Evolutionary conservation across 768 basidiomycete species (phyloP).

Genomic region (Auricularia heimuer): DNA sequence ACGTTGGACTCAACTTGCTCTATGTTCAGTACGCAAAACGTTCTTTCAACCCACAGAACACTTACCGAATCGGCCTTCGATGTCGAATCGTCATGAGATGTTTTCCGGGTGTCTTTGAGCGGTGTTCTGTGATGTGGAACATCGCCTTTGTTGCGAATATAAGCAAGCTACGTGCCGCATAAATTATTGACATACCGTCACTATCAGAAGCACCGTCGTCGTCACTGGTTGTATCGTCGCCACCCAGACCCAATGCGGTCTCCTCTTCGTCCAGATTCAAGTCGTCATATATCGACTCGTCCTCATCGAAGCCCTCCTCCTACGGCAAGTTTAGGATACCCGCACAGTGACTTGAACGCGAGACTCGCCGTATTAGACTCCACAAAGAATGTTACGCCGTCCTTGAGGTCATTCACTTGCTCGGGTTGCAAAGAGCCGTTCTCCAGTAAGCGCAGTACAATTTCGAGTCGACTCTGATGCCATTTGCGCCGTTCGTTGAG

Average conservation of each 20-base stretch:
- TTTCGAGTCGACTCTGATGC: constrained; percentile 88
- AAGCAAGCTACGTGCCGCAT: too few relatives aligned
- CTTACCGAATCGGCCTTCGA: not conserved
- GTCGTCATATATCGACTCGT: constrained; percentile 95
- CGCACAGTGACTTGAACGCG: constrained; percentile 13
- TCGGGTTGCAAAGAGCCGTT: constrained; percentile 85
- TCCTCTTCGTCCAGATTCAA: constrained; percentile 96
- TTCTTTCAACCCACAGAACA: not conserved
- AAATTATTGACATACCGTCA: constrained; percentile 40
- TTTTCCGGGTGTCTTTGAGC: constrained; percentile 41
- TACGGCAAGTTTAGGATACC: constrained; percentile 23
- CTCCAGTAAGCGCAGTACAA: constrained; percentile 85
- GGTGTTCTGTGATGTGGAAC: constrained; percentile 48
- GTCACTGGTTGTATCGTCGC: constrained; percentile 34
- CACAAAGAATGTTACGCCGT: constrained; percentile 94
- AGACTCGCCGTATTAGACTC: constrained; percentile 84
- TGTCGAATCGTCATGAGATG: constrained; percentile 43
- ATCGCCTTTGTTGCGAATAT: constrained; percentile 23
- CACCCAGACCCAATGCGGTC: constrained; percentile 75
- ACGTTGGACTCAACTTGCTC: constrained; percentile 52
- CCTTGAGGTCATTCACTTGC: constrained; percentile 71
- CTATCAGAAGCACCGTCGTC: constrained; percentile 67
- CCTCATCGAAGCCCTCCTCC: constrained; percentile 97
- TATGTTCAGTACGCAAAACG: not conserved
- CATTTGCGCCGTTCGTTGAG: constrained; percentile 92